These are phyloP conservation scores for Geosmithia morbida DNA, from an alignment of 2,329 filamentous ascomycete species.

Conservation along the genomic window DNA sequence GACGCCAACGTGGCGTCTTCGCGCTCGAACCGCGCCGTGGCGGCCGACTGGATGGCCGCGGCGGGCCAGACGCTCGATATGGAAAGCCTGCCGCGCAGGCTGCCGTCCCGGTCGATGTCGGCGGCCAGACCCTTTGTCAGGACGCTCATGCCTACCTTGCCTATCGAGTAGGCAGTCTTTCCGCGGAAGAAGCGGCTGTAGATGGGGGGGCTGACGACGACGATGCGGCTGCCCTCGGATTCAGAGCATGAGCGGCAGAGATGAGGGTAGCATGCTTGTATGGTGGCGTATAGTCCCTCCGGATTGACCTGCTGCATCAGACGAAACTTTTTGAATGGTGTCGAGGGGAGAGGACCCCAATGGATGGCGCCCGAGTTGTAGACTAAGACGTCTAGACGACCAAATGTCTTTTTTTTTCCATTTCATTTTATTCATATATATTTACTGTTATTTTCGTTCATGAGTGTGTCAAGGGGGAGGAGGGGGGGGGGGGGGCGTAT, in stretches of 20 bases:
- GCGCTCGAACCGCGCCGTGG: constrained; percentile 41
- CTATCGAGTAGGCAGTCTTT: constrained; percentile 71
- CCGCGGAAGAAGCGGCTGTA: constrained; percentile 76
- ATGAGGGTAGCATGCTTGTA: constrained; percentile 56
- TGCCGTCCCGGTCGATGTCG: constrained; percentile 66
- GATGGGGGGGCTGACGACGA: constrained; percentile 74
- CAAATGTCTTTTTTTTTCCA: constrained; percentile 27
- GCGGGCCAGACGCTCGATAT: constrained; percentile 78
- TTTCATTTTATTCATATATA: not conserved
- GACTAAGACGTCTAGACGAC: constrained; percentile 56
- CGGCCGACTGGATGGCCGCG: constrained; percentile 59
- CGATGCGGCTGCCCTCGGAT: constrained; percentile 30
- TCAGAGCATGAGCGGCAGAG: constrained; percentile 30
- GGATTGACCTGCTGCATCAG: constrained; percentile 64
- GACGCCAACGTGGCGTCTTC: constrained; percentile 28
- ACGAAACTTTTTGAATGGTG: constrained; percentile 61
- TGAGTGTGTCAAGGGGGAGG: too few relatives aligned
- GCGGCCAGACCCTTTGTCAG: constrained; percentile 70
- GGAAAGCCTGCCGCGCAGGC: constrained; percentile 44
- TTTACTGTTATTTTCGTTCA: too few relatives aligned
- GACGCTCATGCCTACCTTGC: constrained; percentile 72
- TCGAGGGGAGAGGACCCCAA: constrained; percentile 64
- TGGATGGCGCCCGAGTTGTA: constrained; percentile 82
- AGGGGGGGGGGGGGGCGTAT: too few relatives aligned
- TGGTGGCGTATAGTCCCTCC: constrained; percentile 58